A percentile compares a stretch with the other conserved stretches of the same genome.
Conservation (phyloP, 768 basidiomycete genomes). For the Leccinum broughii region DNA sequence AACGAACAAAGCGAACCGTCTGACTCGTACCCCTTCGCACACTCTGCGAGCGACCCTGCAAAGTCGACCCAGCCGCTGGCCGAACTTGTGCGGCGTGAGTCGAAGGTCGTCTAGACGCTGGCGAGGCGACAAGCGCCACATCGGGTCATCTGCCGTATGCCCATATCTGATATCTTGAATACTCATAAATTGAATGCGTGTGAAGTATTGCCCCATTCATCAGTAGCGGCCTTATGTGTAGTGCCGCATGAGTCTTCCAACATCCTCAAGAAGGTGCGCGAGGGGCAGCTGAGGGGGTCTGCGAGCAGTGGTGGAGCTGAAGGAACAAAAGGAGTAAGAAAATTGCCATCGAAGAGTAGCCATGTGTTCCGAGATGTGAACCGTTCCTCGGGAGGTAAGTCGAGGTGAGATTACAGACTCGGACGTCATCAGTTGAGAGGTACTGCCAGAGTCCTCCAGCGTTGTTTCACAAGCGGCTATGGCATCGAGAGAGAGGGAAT, state of each 20-base stretch:
- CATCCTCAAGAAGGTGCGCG: constrained; percentile 32
- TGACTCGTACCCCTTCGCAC: constrained; percentile 1
- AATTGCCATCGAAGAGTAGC: constrained; percentile 70
- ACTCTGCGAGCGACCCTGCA: neutral
- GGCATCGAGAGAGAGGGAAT: constrained; percentile 44
- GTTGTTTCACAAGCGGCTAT: constrained; percentile 60
- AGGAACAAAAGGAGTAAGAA: constrained; percentile 61
- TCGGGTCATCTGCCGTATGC: too few relatives aligned
- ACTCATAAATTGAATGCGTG: too few relatives aligned
- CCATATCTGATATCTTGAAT: too few relatives aligned
- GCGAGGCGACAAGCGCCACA: neutral
- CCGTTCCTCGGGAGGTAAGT: constrained; percentile 21
- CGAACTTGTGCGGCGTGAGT: neutral
- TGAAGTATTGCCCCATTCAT: too few relatives aligned
- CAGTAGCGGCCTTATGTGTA: too few relatives aligned
- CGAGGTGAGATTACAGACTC: constrained; percentile 8
- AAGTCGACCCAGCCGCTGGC: too few relatives aligned
- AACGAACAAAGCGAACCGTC: constrained; percentile 22
- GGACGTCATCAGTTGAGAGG: constrained; percentile 44
- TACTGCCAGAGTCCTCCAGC: constrained; percentile 69
- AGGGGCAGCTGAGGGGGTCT: constrained; percentile 63
- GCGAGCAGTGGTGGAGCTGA: constrained; percentile 50
- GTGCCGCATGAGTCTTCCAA: too few relatives aligned
- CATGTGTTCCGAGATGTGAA: constrained; percentile 44
- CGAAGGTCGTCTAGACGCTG: neutral